These are phyloP conservation scores for Zelopaecilomyces penicillatus DNA, from an alignment of 2,329 filamentous ascomycete species.

Conservation along the genomic window DNA sequence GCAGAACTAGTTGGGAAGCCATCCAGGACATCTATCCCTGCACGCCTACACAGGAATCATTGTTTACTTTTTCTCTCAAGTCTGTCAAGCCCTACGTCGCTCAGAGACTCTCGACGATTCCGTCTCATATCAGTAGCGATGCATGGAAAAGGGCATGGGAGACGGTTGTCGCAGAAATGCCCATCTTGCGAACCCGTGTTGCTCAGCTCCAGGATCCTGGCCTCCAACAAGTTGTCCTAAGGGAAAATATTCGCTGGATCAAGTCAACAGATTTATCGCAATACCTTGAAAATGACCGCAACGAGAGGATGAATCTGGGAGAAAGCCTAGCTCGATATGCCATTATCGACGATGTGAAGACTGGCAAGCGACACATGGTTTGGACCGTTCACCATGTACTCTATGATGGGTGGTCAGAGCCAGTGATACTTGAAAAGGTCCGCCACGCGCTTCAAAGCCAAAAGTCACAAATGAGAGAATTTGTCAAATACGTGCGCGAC, in stretches of 20 bases:
- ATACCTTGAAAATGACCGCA: not conserved
- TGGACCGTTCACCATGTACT: constrained; percentile 31
- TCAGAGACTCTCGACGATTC: constrained; percentile 16
- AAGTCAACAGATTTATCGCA: not conserved
- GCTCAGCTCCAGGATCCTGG: constrained; percentile 12
- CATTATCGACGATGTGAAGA: not conserved
- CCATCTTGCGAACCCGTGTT: constrained; percentile 27
- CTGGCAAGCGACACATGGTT: constrained; percentile 14
- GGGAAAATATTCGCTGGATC: constrained; percentile 10
- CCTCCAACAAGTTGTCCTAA: constrained; percentile 10
- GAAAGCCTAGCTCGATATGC: not conserved
- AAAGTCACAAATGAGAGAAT: not conserved
- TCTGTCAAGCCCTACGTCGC: constrained; percentile 24
- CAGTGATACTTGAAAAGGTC: constrained; percentile 20
- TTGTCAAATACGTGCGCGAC: constrained; percentile 6
- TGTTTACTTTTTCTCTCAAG: constrained; percentile 27
- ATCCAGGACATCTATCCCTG: constrained; percentile 29
- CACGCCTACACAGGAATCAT: constrained; percentile 24
- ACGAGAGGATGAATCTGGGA: not conserved
- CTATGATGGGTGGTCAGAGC: constrained; percentile 28
- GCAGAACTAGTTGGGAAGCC: constrained; percentile 8
- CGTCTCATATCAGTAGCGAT: constrained; percentile 12
- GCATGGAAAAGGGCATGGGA: constrained; percentile 22
- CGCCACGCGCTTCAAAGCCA: constrained; percentile 12
- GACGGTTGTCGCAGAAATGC: constrained; percentile 14